Base-by-base conservation (phyloP, 768 basidiomycete species). In the Leccinum imitatum region DNA sequence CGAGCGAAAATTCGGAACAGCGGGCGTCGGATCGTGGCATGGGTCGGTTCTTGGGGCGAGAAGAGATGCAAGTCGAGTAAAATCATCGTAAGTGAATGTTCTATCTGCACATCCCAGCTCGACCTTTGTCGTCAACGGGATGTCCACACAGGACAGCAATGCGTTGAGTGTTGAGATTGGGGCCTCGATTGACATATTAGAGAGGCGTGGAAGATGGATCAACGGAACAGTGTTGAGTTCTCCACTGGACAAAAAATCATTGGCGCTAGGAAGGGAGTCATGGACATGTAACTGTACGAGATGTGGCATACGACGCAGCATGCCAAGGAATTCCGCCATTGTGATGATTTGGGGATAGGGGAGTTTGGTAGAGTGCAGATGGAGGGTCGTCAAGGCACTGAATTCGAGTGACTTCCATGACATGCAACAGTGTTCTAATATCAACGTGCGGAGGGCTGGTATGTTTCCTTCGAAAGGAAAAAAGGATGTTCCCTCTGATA, bases 221-320 rank as follows among this genome's bases (percentile, higher is more conserved):
- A 14, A 2, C 6, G 25, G 48, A 17, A 15, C 3, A 25, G 23
- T 0, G 5, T 50, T 7, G 14, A 15, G 7, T 7, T 21, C 21
- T 21, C 2, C 10, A 13, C 19, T 37, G 6, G 21, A n/a, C 19
- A 33, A 11, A 30, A 25, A 14, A 15, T 19, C 17, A 10, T 30
- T 4, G 37, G 58, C 44, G 11, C 54, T 65, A 5, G 73, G 72
- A 7, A 79, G 65, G n/a, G 68, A 66, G 54, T 73, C 59, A 21
- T 73, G 67, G 15, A 80, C 63, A 56, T 72, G 66, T 11, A 79
- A 69, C 9, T 65, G 61, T 54, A 71, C 70, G 2, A 79, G 67
- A 50, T 60, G 30, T 4, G 74, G 75, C 74, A 76, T 76, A 54
- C 67, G 59, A 19, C 65, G 54, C 9, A 81, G 69, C 13, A 68